Evolutionary conservation across 208 protist species (phyloP), one percentile per base, ranked within the genome.

Genomic region (Trypanosoma boissoni): DNA sequence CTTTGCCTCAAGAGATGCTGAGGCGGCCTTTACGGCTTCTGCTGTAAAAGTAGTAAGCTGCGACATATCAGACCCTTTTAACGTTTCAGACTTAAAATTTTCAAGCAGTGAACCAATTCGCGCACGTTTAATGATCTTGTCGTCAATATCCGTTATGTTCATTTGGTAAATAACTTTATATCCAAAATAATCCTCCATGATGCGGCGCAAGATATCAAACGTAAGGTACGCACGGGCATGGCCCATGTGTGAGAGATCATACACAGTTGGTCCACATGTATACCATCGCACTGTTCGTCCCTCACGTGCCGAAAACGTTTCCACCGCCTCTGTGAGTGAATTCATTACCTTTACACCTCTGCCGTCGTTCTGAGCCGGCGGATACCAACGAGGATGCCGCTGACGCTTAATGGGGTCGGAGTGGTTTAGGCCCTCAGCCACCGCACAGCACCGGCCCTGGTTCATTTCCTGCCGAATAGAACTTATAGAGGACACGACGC

Each of bases 121-220:
- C 1, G 95, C 91, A n/a, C 86, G 78, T 56, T 96, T 89, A 49
- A 99, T 98, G 57, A 99, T 99, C 64, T 99, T 99, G 78, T 99
- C 98, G 62, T 99, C 98, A 63, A 99, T 97, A 68, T 99, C 98
- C 14, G 98, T 99, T 45, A 99, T 98, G 74, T 99, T 99, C 93
- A 99, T 98, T 58, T 93, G 86, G 48, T 93, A 96, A 6, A 80
- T 26, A 0, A 99, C 77, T 9, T 88, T 62, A 61, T 97, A 98
- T 18, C 80, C 68, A 67, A 99, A 99, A 77, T 99, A 99, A 44
- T 99, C 82, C 52, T 91, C 77, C 77, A 99, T 84, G 27, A 99
- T 96, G 42, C 97, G 83, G 36, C 97, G 82, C 23, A 99, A 64
- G 62, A 99, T 98, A 68, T 99, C 98, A 66, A 99, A 98, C 27